Conservation (phyloP, 345 rosid genomes). For the Salix exigua region DNA sequence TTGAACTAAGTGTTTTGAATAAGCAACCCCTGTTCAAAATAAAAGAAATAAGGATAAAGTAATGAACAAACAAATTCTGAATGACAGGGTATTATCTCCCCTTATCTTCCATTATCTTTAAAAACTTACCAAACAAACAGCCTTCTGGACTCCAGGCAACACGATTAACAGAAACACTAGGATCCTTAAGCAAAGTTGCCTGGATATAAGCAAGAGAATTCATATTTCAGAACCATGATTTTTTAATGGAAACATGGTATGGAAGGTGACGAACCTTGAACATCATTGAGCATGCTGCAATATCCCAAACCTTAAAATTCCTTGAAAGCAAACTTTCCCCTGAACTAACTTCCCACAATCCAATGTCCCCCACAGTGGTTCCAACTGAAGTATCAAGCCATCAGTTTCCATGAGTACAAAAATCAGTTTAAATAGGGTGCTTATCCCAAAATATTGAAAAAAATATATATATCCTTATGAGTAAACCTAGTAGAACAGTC, state of each 20-base stretch:
- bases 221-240: conserved; percentile 5
- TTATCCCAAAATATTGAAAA: conserved; percentile 2
- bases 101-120: neutral
- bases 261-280: conserved; percentile 38
- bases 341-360: conserved; percentile 61
- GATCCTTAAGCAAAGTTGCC: conserved; percentile 40
- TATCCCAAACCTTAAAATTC: conserved; percentile 69
- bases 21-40: conserved; percentile 34
- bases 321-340: conserved; percentile 44
- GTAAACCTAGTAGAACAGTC: conserved; percentile 62
- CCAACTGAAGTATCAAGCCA: conserved; percentile 50
- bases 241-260: conserved; percentile 5
- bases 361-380: conserved; percentile 47
- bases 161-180: conserved; percentile 37
- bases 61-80: neutral
- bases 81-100: neutral
- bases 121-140: conserved; percentile 47
- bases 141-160: conserved; percentile 55
- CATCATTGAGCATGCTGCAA: conserved; percentile 43
- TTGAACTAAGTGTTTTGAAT: conserved; percentile 36
- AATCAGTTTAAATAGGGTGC: neutral
- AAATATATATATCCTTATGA: neutral
- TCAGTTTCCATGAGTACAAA: conserved; percentile 3
- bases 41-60: neutral
- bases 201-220: conserved; percentile 18